Percentiles rank a stretch among this genome's conserved stretches.
Conservation (phyloP, 331 rosid species). For the Malus hybrid region DNA sequence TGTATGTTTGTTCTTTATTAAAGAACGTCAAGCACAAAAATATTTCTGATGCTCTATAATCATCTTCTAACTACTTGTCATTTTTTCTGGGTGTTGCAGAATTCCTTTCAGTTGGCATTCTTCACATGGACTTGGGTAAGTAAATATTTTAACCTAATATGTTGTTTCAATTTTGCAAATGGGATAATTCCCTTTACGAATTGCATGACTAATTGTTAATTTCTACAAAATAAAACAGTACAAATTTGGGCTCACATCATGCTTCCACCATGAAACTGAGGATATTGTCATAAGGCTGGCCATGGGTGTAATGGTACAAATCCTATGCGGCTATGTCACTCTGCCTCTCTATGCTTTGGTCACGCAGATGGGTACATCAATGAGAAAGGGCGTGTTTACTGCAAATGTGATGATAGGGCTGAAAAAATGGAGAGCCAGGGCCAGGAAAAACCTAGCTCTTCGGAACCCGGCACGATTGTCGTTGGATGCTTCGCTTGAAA, state of each 20-base stretch:
- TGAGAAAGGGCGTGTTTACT: constrained; percentile 43
- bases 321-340: constrained; percentile 54
- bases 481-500: constrained; percentile 16
- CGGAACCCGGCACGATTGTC: constrained; percentile 3
- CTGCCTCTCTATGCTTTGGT: constrained; percentile 66
- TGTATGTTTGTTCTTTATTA: no score
- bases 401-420: constrained; percentile 37
- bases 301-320: constrained; percentile 31
- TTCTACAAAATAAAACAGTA: constrained; percentile 8
- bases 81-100: constrained; percentile 25
- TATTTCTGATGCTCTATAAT: background rate
- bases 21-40: no score
- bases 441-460: constrained; percentile 27
- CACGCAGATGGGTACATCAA: constrained; percentile 54
- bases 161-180: background rate
- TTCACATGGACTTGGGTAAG: constrained; percentile 54
- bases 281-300: constrained; percentile 33
- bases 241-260: constrained; percentile 48
- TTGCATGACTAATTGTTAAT: background rate
- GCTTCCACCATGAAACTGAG: constrained; percentile 45
- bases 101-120: constrained; percentile 50
- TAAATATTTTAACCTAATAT: background rate
- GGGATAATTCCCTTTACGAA: background rate
- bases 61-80: background rate
- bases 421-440: constrained; percentile 36